Base-by-base conservation (phyloP, 345 rosid genomes). In the Eutrema heterophyllum region DNA sequence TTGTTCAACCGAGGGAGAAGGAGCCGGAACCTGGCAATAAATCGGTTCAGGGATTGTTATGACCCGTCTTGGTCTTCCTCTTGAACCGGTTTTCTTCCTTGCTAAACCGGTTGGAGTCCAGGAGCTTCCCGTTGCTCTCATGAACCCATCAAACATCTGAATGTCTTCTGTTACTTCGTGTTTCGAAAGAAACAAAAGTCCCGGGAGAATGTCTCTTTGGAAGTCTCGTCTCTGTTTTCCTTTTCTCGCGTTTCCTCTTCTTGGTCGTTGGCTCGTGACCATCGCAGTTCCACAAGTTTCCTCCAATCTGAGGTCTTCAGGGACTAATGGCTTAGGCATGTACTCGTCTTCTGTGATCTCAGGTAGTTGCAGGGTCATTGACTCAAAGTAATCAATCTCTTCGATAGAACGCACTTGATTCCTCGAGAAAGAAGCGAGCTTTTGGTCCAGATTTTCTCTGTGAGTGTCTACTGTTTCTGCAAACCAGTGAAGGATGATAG, bases 211-310 rank as follows among this genome's bases (percentile, higher is more conserved):
- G 72, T 91, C 97, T 57, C 91, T 83, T 73, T 87, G 97, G 55
- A 91, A 91, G 76, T 91, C 92, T 81, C 81, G 81, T 71, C 87
- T 78, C 48, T 87, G 94, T 79, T 88, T 88, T 48, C 88, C 94
- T 68, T 88, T 83, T 79, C 89, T 84, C 7, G 91, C 80, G 44
- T 83, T 89, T 54, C 88, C 91, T 75, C 93, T 84, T 50, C 86
- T 78, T 1, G 87, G 83, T 70, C 85, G 77, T 79, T 71, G 86
- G 70, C 81, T 72, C 2, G 60, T 67, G 14, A 40, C 78, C 48
- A 62, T 11, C 49, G 40, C 3, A 1, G 61, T 39, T 44, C 78
- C 72, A 21, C 68, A 45, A 21, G 68, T 35, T n/a, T 72, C 74
- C 58, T 83, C 90, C 27, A 68, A 64, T 77, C 65, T 82, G 51